phyloP scores from a whole-genome alignment of 306 rosid species.

The Crotalaria pallida region DNA sequence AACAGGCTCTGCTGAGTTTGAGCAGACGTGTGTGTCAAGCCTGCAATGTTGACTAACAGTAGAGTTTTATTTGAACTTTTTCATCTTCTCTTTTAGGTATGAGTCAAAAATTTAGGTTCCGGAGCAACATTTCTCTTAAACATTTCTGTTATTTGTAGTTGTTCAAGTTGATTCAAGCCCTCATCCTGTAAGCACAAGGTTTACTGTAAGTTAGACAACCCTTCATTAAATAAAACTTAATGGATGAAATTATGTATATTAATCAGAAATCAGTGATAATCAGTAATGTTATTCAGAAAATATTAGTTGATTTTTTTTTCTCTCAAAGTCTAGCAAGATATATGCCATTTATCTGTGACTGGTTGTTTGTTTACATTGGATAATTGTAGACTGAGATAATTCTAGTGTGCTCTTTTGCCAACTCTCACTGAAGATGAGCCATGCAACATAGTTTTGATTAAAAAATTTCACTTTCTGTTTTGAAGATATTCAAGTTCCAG shows the following conservation, averaged over 20 bases:
- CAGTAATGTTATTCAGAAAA: neutral
- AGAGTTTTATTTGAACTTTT: neutral
- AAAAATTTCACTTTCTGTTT: slow-evolving; percentile 1
- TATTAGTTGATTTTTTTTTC: too few species aligned
- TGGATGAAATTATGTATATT: neutral
- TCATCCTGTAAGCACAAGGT: neutral
- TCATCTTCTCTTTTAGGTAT: too few species aligned
- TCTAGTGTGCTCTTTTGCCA: neutral
- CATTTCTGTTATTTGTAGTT: neutral
- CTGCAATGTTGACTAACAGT: too few species aligned
- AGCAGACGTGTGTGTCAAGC: neutral
- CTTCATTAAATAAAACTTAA: neutral
- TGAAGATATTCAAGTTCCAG: neutral
- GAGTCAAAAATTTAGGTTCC: too few species aligned
- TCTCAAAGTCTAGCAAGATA: neutral
- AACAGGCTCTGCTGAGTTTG: neutral
- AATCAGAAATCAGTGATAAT: too few species aligned
- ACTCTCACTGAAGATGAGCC: neutral
- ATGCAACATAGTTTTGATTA: neutral
- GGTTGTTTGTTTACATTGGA: neutral
- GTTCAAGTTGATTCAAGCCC: neutral
- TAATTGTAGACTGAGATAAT: neutral
- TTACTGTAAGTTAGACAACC: neutral
- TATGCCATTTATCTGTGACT: neutral
- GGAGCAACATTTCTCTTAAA: neutral